Evolutionary conservation across 345 rosid genomes (phyloP).

Genomic region (Arabidopsis arenosa): DNA sequence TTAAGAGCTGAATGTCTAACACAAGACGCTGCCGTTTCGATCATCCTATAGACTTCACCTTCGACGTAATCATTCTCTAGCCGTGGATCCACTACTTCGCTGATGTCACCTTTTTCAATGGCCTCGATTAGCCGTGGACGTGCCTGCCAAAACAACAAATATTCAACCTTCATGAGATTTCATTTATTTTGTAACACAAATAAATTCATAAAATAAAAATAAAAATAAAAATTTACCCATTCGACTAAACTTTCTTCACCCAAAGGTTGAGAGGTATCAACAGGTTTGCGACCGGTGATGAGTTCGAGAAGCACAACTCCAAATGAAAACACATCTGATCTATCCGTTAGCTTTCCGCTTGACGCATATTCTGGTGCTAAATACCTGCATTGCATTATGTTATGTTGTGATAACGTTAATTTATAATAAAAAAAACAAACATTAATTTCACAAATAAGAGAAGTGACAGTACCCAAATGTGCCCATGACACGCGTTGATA

Average conservation of each 20-base stretch:
- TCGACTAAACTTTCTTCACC: slow-evolving; percentile 99
- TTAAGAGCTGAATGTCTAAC: slow-evolving; percentile 68
- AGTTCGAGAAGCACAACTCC: slow-evolving; percentile 97
- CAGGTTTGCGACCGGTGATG: slow-evolving; percentile 90
- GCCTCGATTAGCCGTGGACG: slow-evolving; percentile 65
- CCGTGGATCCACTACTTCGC: slow-evolving; percentile 65
- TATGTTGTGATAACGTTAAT: background rate
- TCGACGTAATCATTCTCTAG: slow-evolving; percentile 61
- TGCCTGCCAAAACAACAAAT: slow-evolving; percentile 49
- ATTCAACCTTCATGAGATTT: no score
- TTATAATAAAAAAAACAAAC: background rate
- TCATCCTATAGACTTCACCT: slow-evolving; percentile 61
- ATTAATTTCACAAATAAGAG: background rate
- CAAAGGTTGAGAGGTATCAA: slow-evolving; percentile 80
- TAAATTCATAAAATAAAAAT: no score
- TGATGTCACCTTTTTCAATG: slow-evolving; percentile 63
- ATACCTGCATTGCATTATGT: slow-evolving; percentile 46
- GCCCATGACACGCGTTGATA: slow-evolving; percentile 98
- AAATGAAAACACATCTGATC: slow-evolving; percentile 86
- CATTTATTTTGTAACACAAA: no score
- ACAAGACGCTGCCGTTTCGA: slow-evolving; percentile 82
- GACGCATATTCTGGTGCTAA: slow-evolving; percentile 83
- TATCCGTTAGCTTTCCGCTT: slow-evolving; percentile 74
- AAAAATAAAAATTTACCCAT: slow-evolving; percentile 63
- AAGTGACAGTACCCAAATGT: slow-evolving; percentile 77